These are phyloP conservation scores for Cladosporium colombiae DNA, from an alignment of 2,329 filamentous ascomycete species.

Conservation along the genomic window DNA sequence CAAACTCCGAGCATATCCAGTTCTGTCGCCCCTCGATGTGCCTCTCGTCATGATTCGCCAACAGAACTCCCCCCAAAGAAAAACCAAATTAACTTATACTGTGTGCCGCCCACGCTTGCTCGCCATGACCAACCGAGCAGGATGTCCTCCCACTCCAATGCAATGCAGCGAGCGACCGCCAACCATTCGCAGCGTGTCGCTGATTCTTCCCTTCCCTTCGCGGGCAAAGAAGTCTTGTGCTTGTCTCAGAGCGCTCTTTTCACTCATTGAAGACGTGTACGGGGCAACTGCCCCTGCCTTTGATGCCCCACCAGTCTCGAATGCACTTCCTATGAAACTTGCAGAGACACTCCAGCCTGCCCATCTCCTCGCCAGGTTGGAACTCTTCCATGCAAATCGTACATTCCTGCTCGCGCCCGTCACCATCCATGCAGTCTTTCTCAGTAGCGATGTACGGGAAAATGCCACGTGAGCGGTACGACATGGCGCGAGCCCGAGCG, in stretches of 20 bases:
- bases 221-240: background rate
- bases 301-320: slow-evolving; percentile 59
- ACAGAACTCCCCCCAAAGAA: background rate
- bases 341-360: slow-evolving; percentile 63
- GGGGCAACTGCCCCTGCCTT: slow-evolving; percentile 59
- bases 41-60: background rate
- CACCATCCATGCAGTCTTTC: slow-evolving; percentile 61
- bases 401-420: slow-evolving; percentile 58
- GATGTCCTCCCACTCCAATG: background rate
- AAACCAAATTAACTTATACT: background rate
- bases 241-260: slow-evolving; percentile 1
- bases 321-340: slow-evolving; percentile 65
- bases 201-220: background rate
- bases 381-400: slow-evolving; percentile 68
- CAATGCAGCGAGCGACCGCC: background rate
- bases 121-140: too few relatives aligned
- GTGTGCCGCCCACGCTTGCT: background rate
- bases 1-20: background rate
- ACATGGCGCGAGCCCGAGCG: slow-evolving; percentile 29
- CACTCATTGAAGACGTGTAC: slow-evolving; percentile 55
- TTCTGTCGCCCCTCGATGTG: background rate
- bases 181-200: background rate
- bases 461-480: slow-evolving; percentile 45
- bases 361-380: slow-evolving; percentile 59
- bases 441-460: slow-evolving; percentile 60